Base-by-base conservation (phyloP, 2,329 filamentous ascomycete genomes). In the Colletotrichum camelliae region DNA sequence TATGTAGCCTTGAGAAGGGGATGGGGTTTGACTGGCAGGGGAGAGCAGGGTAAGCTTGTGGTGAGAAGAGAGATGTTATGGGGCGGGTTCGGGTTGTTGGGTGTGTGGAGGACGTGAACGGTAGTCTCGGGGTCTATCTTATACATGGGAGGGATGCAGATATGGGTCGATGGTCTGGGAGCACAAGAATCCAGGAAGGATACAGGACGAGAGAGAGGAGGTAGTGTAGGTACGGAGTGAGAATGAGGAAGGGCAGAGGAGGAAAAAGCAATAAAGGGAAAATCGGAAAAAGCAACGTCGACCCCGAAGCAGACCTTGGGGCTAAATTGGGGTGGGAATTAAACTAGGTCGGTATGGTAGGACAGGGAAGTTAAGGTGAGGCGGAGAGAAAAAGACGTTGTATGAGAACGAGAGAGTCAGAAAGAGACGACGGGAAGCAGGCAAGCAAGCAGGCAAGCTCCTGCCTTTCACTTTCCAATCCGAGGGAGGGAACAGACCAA, bases 121-220 rank as follows among this genome's bases (percentile, higher is more conserved):
- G 74, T 67, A 70, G 65, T 67, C 65, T 75, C 67, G 39, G 70
- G 71, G 74, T 75, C 72, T 62, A 66, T 75, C 71, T 74, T 70
- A 76, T 75, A 76, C 74, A 70, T 70, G 60, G 66, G 48, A 67
- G 73, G 73, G 73, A 64, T 75, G 73, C 64, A 73, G 70, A 68
- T 75, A 75, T 64, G 61, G 24, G 35, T 33, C 61, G 73, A 62
- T 68, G 68, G 72, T 67, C 64, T n/a, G 72, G 72, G 48, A 75
- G 33, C 61, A 48, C 39, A 48, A 67, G 61, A 61, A 62, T 18
- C 33, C 29, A 68, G 24, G 31, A 68, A 55, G 39, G 66, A 57
- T 13, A 35, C 71, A 21, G 71, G 70, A 55, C 33, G 74, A 27
- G 66, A 74, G 52, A 33, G 24, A 43, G 58, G 31, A 48, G 15